These are phyloP conservation scores for Primulina tabacum DNA, from an alignment of 257 asterid species.

Conservation along the genomic window DNA sequence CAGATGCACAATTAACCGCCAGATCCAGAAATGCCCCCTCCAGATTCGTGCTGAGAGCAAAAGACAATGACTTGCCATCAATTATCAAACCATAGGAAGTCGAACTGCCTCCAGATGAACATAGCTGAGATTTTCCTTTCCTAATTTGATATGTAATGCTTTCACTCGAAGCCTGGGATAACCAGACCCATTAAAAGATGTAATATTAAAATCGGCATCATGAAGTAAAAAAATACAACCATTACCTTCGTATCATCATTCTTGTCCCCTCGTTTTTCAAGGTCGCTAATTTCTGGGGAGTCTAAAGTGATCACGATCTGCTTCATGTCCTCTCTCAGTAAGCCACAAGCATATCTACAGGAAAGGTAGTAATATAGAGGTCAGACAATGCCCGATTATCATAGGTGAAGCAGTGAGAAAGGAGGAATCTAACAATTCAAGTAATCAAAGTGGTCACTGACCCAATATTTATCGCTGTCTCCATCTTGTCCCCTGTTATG, in stretches of 20 bases:
- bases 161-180: constrained; percentile 57
- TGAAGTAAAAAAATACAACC: constrained; percentile 12
- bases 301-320: constrained; percentile 79
- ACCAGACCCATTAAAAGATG: constrained; percentile 24
- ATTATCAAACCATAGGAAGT: constrained; percentile 67
- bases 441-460: constrained; percentile 22
- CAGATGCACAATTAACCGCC: constrained; percentile 73
- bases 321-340: constrained; percentile 79
- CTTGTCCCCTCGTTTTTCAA: constrained; percentile 74
- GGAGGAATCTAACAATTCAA: neutral
- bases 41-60: constrained; percentile 53
- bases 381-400: constrained; percentile 1
- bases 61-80: constrained; percentile 75
- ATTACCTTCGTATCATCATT: constrained; percentile 62
- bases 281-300: constrained; percentile 47
- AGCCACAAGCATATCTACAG: constrained; percentile 84
- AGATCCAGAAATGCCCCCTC: constrained; percentile 73
- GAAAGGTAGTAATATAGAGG: constrained; percentile 21
- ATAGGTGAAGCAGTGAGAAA: constrained; percentile 12
- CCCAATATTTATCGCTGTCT: constrained; percentile 98
- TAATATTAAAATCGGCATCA: neutral
- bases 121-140: constrained; percentile 47
- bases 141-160: constrained; percentile 61
- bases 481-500: constrained; percentile 98
- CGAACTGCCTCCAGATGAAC: constrained; percentile 47